Conservation (phyloP, 352 stramenopile species). For the Saprolegnia diclina region DNA sequence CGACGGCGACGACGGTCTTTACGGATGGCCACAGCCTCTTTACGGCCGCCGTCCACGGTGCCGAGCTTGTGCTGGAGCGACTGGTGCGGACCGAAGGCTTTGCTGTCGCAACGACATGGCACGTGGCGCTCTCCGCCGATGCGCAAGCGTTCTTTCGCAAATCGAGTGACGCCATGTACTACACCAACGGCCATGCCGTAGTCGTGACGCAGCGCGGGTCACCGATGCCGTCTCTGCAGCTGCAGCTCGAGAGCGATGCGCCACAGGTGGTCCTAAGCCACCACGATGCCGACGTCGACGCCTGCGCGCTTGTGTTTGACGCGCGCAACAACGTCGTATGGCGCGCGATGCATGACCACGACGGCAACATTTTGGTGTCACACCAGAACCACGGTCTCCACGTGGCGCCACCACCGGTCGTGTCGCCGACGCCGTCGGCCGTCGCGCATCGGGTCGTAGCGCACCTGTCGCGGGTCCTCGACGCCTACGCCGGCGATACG, state of each 20-base stretch:
- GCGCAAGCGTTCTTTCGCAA: not conserved
- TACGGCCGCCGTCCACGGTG: not conserved
- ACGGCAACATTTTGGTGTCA: not conserved
- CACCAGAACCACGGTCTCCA: not conserved
- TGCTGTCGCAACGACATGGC: not conserved
- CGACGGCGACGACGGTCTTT: not conserved
- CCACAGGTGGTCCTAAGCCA: not conserved
- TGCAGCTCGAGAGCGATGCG: not conserved
- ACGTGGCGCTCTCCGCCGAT: not conserved
- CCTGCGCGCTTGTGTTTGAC: conserved; percentile 41
- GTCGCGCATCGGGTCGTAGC: not conserved
- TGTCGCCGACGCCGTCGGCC: not conserved
- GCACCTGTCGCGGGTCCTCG: not conserved
- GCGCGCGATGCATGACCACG: conserved; percentile 10
- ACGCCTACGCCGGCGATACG: conserved; percentile 31
- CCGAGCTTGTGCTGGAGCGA: not conserved
- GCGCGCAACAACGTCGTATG: conserved; percentile 33
- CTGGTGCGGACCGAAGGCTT: not conserved
- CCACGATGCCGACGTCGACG: not conserved
- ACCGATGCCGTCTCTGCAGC: not conserved
- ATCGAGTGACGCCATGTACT: not conserved
- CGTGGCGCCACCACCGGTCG: not conserved
- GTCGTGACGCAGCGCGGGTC: conserved; percentile 1
- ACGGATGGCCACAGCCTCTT: not conserved
- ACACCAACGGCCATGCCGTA: conserved; percentile 23